Conservation (phyloP, 192 early-diverging fungal species). For the Ambispora gerdemannii region DNA sequence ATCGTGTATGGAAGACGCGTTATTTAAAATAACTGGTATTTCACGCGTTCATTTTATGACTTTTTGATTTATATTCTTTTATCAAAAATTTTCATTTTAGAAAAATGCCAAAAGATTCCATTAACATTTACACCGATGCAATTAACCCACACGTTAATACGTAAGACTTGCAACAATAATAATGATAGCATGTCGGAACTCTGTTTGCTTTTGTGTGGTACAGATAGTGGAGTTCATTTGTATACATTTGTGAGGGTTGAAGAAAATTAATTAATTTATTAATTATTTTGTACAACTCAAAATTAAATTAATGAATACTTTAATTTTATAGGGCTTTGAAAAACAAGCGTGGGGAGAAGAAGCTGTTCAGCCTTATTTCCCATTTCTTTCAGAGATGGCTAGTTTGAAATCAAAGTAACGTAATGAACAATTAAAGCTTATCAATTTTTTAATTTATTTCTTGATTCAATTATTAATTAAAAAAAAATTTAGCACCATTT, state of each 20-base stretch:
- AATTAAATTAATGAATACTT: neutral
- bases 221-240: conserved; percentile 21
- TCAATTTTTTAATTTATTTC: neutral
- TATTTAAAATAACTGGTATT: conserved; percentile 1
- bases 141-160: conserved; percentile 3
- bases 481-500: neutral
- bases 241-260: conserved; percentile 17
- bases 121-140: conserved; percentile 19
- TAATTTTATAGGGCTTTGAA: neutral
- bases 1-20: conserved; percentile 1
- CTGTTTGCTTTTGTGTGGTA: conserved; percentile 25
- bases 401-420: neutral
- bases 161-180: no score
- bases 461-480: neutral
- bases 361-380: conserved; percentile 3
- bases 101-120: conserved; percentile 1
- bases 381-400: conserved; percentile 1
- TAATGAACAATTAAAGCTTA: neutral
- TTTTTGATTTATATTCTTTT: neutral
- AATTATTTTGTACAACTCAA: neutral
- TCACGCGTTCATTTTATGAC: neutral
- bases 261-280: neutral
- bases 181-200: neutral
- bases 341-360: conserved; percentile 17
- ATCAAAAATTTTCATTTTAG: neutral